Evolutionary conservation across 768 basidiomycete genomes (phyloP).

Genomic region (Myochromella boudieri): DNA sequence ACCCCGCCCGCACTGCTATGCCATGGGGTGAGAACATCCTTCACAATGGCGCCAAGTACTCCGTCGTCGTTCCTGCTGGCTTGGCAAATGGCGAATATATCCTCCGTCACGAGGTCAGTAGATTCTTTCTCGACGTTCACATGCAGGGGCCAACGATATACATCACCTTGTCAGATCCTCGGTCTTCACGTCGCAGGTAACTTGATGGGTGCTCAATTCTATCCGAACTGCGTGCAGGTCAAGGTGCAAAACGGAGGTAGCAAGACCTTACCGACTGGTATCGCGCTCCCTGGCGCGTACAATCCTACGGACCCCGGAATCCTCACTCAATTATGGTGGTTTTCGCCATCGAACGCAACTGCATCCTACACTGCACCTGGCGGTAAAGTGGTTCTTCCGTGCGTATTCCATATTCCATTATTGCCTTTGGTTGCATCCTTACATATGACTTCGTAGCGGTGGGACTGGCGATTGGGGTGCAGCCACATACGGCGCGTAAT

Average conservation of each 20-base stretch:
- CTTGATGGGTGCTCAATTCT: slow-evolving; percentile 39
- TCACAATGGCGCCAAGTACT: slow-evolving; percentile 29
- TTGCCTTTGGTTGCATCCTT: not conserved
- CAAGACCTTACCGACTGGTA: slow-evolving; percentile 29
- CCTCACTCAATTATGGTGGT: slow-evolving; percentile 20
- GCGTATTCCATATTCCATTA: not conserved
- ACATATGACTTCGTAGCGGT: not conserved
- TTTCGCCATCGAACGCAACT: slow-evolving; percentile 13
- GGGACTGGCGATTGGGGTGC: slow-evolving; percentile 12
- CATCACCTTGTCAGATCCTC: slow-evolving; percentile 21
- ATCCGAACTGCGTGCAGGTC: slow-evolving; percentile 34
- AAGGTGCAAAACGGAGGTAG: slow-evolving; percentile 31
- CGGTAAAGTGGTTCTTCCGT: slow-evolving; percentile 7
- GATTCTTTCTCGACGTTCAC: not conserved
- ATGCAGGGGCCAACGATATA: too few relatives aligned
- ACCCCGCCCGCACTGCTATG: slow-evolving; percentile 7
- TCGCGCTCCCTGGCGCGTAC: slow-evolving; percentile 39
- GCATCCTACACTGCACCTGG: slow-evolving; percentile 17
- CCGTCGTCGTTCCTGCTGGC: slow-evolving; percentile 30
- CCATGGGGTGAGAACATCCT: slow-evolving; percentile 12
- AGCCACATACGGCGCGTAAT: not conserved
- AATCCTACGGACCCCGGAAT: slow-evolving; percentile 28
- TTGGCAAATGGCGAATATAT: slow-evolving; percentile 36
- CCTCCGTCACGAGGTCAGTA: slow-evolving; percentile 25
- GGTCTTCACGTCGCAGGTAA: slow-evolving; percentile 33